Evolutionary conservation across 1,139 yeast genomes (phyloP).

Genomic region (Pichia sp.): DNA sequence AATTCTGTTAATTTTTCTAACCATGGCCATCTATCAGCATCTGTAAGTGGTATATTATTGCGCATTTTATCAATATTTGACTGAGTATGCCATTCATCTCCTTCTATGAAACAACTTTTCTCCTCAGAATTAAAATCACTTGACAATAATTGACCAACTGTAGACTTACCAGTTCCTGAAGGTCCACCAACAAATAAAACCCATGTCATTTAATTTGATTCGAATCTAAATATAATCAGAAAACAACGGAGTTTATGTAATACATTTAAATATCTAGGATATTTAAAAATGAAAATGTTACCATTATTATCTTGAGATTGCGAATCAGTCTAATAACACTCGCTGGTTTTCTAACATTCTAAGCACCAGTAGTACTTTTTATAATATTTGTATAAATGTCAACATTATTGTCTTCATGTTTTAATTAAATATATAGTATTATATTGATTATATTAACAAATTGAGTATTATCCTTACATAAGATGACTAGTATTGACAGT

Average conservation of each 20-base stretch:
- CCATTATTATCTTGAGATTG: too few species aligned
- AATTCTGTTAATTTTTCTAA: conserved; percentile 43
- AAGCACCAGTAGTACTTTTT: too few species aligned
- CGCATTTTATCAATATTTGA: conserved; percentile 76
- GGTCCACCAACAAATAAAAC: conserved; percentile 62
- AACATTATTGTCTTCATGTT: background rate
- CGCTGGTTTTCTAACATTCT: too few species aligned
- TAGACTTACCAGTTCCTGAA: conserved; percentile 89
- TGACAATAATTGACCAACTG: conserved; percentile 47
- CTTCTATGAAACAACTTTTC: conserved; percentile 40
- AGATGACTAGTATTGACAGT: background rate
- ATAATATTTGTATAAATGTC: background rate
- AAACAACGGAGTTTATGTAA: too few species aligned
- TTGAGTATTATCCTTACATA: background rate
- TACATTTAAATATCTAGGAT: too few species aligned
- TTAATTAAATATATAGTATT: background rate
- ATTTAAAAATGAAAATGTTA: too few species aligned
- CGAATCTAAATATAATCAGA: too few species aligned
- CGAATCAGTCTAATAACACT: too few species aligned
- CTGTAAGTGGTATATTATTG: conserved; percentile 69
- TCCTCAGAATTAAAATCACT: too few species aligned
- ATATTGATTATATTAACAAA: background rate
- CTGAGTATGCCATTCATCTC: conserved; percentile 71
- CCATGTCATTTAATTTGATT: background rate
- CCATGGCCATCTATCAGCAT: conserved; percentile 94